Evolutionary conservation across 345 rosid genomes (phyloP).

Genomic region (Pugionium dolabratum): DNA sequence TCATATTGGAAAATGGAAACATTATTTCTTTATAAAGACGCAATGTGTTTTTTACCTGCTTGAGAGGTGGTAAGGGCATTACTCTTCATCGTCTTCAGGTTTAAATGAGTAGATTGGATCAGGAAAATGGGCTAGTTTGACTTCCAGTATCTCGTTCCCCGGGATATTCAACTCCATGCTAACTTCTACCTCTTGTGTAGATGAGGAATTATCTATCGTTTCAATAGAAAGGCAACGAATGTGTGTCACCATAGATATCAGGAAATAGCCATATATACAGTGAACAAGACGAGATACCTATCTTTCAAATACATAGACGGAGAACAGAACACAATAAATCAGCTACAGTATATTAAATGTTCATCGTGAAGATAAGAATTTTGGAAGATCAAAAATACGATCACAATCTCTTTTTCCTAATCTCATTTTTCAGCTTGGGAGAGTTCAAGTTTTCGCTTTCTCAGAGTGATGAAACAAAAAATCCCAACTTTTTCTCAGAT

Average conservation of each 20-base stretch:
- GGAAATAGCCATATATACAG: not conserved
- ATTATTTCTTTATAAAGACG: too few relatives aligned
- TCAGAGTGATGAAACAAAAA: not conserved
- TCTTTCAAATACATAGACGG: not conserved
- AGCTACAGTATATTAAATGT: not conserved
- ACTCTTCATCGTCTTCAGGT: conserved; percentile 33
- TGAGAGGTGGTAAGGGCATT: not conserved
- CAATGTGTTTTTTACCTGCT: not conserved
- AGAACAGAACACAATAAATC: not conserved
- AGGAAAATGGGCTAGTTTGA: conserved; percentile 31
- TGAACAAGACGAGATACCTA: conserved; percentile 4
- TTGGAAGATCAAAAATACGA: not conserved
- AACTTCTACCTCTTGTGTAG: conserved; percentile 29
- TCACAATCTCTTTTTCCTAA: too few relatives aligned
- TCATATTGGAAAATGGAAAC: not conserved
- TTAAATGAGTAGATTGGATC: conserved; percentile 29
- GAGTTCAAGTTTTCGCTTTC: not conserved
- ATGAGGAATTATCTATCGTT: conserved; percentile 11
- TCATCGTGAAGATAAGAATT: not conserved
- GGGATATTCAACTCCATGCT: conserved; percentile 23
- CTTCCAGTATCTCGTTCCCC: conserved; percentile 38
- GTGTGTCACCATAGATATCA: conserved; percentile 20
- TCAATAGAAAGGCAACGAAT: not conserved
- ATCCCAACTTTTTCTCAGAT: not conserved
- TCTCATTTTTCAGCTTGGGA: too few relatives aligned